Conservation (phyloP, 2,329 filamentous ascomycete species). For the Davidsoniella virescens region DNA sequence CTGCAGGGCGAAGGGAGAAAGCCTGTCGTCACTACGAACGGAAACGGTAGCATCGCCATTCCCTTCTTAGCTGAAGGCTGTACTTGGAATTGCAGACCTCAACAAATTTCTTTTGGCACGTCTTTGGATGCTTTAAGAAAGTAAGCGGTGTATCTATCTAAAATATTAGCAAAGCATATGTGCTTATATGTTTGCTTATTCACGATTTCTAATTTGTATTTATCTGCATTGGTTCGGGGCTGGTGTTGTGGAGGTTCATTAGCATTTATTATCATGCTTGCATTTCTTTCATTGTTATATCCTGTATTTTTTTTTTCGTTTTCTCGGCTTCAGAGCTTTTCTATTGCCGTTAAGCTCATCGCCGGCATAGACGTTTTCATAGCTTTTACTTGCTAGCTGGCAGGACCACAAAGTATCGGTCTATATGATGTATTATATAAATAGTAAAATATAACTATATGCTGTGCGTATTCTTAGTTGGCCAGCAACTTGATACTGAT, state of each 20-base stretch:
- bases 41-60: constrained; percentile 11
- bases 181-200: too few relatives aligned
- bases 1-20: neutral
- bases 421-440: constrained; percentile 8
- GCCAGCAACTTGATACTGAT: constrained; percentile 1
- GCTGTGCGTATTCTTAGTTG: constrained; percentile 1
- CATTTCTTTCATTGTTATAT: neutral
- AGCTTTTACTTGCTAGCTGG: too few relatives aligned
- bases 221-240: too few relatives aligned
- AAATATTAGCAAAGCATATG: too few relatives aligned
- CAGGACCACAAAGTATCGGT: neutral
- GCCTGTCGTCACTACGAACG: constrained; percentile 2
- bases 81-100: constrained; percentile 10
- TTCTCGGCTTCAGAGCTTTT: neutral
- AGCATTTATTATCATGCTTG: neutral
- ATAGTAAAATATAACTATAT: neutral
- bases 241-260: too few relatives aligned
- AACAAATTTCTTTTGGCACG: constrained; percentile 1
- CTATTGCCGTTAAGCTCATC: too few relatives aligned
- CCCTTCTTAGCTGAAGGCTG: constrained; percentile 14
- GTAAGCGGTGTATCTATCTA: too few relatives aligned
- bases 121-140: neutral
- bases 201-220: too few relatives aligned
- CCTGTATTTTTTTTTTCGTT: neutral
- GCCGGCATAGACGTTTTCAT: too few relatives aligned